Conservation (phyloP, 768 basidiomycete species). For the Sutorius australiensis region DNA sequence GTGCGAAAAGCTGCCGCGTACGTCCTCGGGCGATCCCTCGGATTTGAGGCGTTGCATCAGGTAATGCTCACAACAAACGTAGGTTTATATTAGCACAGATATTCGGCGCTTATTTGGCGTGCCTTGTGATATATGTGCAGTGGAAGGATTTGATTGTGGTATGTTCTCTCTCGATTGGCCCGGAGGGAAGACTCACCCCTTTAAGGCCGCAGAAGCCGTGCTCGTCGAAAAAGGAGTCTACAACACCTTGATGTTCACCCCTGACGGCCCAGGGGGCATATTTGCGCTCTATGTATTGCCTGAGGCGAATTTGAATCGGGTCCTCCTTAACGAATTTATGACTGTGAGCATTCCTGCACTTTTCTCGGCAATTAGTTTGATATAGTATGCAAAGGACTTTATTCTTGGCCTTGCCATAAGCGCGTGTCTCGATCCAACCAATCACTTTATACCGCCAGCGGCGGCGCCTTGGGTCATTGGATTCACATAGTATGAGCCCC, state of each 20-base stretch:
- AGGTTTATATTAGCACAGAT: constrained; percentile 69
- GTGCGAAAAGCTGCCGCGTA: constrained; percentile 48
- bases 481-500: constrained; percentile 51
- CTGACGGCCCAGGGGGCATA: constrained; percentile 34
- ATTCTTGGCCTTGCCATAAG: constrained; percentile 22
- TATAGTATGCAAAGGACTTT: constrained; percentile 10
- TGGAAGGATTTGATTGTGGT: constrained; percentile 53
- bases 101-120: constrained; percentile 61
- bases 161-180: constrained; percentile 41
- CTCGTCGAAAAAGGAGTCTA: constrained; percentile 28
- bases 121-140: constrained; percentile 56
- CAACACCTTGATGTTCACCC: constrained; percentile 33
- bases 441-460: constrained; percentile 51
- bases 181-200: constrained; percentile 9
- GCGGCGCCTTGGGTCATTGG: constrained; percentile 50
- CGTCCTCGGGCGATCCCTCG: constrained; percentile 15
- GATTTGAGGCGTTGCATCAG: not conserved
- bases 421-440: constrained; percentile 46
- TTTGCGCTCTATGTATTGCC: constrained; percentile 38
- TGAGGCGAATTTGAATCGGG: constrained; percentile 28
- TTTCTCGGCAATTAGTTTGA: not conserved
- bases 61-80: constrained; percentile 9
- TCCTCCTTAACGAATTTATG: constrained; percentile 40
- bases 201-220: constrained; percentile 28
- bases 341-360: constrained; percentile 22